Evolutionary conservation across 225 moss, liverwort and hornwort species (phyloP).

Genomic region (Sphagnum tenellum): DNA sequence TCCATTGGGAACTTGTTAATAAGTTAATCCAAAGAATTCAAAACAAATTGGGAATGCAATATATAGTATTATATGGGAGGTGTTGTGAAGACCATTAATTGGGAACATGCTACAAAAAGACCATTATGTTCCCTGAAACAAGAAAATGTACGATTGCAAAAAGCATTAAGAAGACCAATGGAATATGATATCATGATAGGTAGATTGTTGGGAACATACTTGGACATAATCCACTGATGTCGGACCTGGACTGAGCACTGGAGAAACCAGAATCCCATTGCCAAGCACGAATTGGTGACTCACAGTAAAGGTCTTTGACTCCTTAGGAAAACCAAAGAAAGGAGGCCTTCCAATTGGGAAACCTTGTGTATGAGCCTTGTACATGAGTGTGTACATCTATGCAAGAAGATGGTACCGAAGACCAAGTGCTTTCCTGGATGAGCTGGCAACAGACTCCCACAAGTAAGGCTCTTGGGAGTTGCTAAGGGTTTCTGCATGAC

Average conservation of each 20-base stretch:
- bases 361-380: constrained; percentile 63
- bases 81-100: no score
- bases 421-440: constrained; percentile 42
- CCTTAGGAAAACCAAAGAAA: constrained; percentile 55
- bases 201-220: no score
- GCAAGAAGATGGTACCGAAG: constrained; percentile 63
- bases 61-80: no score
- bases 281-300: constrained; percentile 60
- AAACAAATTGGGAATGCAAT: no score
- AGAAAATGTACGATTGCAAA: no score
- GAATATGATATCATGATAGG: no score
- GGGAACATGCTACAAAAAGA: no score
- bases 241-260: constrained; percentile 30
- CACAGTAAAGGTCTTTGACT: constrained; percentile 29
- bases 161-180: no score
- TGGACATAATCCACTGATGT: constrained; percentile 16
- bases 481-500: constrained; percentile 30
- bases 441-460: constrained; percentile 53
- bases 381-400: constrained; percentile 61
- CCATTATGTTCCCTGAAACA: no score
- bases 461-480: constrained; percentile 44
- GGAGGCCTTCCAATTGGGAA: constrained; percentile 57
- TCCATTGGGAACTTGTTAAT: no score
- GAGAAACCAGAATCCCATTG: constrained; percentile 49
- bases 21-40: no score